These are phyloP conservation scores for Lasiodiplodia sp. DNA, from an alignment of 2,329 filamentous ascomycete genomes.

Conservation along the genomic window DNA sequence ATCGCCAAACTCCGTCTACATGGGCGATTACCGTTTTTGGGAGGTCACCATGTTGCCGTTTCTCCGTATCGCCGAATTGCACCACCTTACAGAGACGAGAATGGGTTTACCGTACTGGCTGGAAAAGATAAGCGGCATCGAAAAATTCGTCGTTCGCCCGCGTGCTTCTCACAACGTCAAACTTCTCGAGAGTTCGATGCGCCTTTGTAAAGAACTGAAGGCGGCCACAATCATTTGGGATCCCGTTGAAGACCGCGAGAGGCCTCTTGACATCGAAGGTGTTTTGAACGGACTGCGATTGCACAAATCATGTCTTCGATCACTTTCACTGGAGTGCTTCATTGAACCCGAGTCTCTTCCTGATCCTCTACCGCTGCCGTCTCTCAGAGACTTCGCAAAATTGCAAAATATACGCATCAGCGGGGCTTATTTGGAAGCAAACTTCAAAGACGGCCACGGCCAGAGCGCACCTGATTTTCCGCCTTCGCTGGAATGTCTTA, in stretches of 20 bases:
- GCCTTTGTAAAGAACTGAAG: background rate
- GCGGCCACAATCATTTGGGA: background rate
- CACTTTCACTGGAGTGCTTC: background rate
- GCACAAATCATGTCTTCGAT: background rate
- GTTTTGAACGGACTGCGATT: background rate
- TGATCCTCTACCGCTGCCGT: background rate
- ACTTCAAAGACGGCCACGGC: background rate
- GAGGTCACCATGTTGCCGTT: background rate
- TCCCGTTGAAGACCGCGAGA: background rate
- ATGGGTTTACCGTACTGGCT: background rate
- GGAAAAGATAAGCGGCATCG: background rate
- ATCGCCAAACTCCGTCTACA: background rate
- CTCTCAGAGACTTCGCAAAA: background rate
- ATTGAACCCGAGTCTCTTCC: background rate
- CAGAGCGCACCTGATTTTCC: background rate
- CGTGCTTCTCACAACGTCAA: background rate
- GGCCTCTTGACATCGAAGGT: background rate
- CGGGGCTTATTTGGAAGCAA: background rate
- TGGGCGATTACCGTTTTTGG: background rate
- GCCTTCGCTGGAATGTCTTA: background rate
- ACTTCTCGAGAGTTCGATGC: background rate
- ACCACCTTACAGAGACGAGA: background rate
- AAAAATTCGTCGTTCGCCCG: background rate
- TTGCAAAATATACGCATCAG: background rate
- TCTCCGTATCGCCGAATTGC: background rate